Evolutionary conservation across 1,139 yeast species (phyloP).

Genomic region (Sugiyamaella novakii): DNA sequence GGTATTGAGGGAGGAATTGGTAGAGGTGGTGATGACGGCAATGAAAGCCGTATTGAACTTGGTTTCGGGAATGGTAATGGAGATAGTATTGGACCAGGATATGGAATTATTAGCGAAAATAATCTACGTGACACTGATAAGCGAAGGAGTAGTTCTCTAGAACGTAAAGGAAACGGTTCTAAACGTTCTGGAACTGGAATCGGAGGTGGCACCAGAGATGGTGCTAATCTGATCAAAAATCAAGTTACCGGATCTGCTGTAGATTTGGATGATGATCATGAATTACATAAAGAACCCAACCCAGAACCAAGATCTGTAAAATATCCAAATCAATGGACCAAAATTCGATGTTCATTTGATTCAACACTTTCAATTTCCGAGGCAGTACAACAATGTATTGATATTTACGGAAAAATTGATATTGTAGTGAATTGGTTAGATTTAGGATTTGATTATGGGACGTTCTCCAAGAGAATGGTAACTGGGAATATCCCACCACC

Average conservation of each 20-base stretch:
- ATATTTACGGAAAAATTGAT: slow-evolving; percentile 23
- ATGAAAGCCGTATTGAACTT: too few species aligned
- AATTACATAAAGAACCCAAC: slow-evolving; percentile 10
- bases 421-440: slow-evolving; percentile 24
- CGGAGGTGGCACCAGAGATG: not conserved
- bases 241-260: not conserved
- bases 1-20: too few species aligned
- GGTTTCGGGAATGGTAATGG: too few species aligned
- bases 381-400: slow-evolving; percentile 19
- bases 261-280: slow-evolving; percentile 9
- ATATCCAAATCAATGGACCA: slow-evolving; percentile 13
- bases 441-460: slow-evolving; percentile 18
- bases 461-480: slow-evolving; percentile 2
- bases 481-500: slow-evolving; percentile 1
- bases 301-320: slow-evolving; percentile 8
- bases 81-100: not conserved
- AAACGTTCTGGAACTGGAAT: not conserved
- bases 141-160: too few species aligned
- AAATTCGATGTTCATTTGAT: slow-evolving; percentile 13
- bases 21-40: not conserved
- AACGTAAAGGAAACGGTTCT: too few species aligned
- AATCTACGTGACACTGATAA: too few species aligned
- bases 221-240: not conserved
- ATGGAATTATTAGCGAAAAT: too few species aligned
- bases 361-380: slow-evolving; percentile 19